Evolutionary conservation across 139 green algal species (phyloP).

Genomic region (Chlamydomonas sp.): DNA sequence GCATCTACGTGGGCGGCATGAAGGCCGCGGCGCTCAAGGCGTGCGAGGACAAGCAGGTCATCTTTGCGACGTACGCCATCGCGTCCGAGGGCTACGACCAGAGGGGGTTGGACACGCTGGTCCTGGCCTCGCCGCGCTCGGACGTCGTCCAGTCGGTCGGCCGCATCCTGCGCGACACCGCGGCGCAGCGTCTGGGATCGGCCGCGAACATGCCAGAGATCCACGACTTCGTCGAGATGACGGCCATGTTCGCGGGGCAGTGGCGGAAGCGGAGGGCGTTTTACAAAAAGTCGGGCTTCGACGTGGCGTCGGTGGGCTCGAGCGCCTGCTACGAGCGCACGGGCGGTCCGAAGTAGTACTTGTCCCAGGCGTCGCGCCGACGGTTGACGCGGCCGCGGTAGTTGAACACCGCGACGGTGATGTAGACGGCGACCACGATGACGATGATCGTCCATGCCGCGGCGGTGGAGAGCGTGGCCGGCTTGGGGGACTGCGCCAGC

Average conservation of each 20-base stretch:
- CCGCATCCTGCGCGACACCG: neutral
- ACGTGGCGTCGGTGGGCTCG: too few species aligned
- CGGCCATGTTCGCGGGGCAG: neutral
- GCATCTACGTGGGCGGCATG: neutral
- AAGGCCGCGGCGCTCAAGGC: neutral
- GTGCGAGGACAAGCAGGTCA: neutral
- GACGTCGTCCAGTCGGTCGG: neutral
- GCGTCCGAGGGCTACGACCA: neutral
- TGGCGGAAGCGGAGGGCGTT: neutral
- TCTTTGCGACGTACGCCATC: neutral
- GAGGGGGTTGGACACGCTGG: neutral
- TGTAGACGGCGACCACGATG: too few species aligned
- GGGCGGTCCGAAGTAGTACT: too few species aligned
- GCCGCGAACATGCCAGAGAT: neutral
- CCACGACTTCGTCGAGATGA: neutral
- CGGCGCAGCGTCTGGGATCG: neutral
- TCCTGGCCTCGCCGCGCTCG: neutral
- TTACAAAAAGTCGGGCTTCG: too few species aligned
- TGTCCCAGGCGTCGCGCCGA: too few species aligned
- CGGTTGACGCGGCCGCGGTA: too few species aligned
- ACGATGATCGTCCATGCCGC: too few species aligned
- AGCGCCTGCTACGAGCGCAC: too few species aligned
- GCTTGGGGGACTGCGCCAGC: too few species aligned
- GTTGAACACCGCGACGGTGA: too few species aligned
- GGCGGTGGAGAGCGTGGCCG: too few species aligned